Evolutionary conservation across 176 grass and related monocot species (phyloP), one percentile per base, ranked within the genome.

Genomic region (Ananas comosus): DNA sequence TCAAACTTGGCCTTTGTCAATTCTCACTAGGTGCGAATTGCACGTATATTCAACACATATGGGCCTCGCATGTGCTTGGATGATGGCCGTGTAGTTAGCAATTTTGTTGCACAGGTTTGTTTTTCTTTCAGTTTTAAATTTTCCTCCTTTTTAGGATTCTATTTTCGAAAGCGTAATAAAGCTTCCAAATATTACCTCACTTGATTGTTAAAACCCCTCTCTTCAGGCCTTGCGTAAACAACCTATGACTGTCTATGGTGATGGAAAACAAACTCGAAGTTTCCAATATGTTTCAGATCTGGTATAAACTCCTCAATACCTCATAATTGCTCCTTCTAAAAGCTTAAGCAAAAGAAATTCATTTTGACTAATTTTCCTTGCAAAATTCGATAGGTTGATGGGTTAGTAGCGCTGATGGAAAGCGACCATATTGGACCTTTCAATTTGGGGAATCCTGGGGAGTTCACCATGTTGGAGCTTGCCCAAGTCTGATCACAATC

Each of bases 251-350:
- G 84, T 99, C 56, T 99, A 99, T 73, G 94, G 94, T 71, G 89
- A 93, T 74, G 94, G 94, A 78, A 91, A 93, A 63, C 94, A 99
- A 87, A 99, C 94, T 65, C 75, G 87, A 80, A 99, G 94, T 72
- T 99, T 99, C 49, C 89, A 93, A 73, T 99, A 78, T 80, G 89
- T 99, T 83, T 93, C 94, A 53, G 94, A 97, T 80, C 84, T 93
- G 94, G 94, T 93, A 92, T 83, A 42, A 42, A 42, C 33, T 42
- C 33, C 33, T 42, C 33, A 42, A 42, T 2, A 11, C 18, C 42
- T 53, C 0, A 66, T 58, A n/a, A 23, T 63, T n/a, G 4, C 21
- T 9, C 21, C 51, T 63, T 50, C 21, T 63, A 12, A 48, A 48
- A 22, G 23, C 52, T 53, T 0, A 5, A 28, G 21, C 52, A 10